Evolutionary conservation across 805 yeast genomes (phyloP), one percentile per base, ranked within the genome.

Genomic region (Candida glaebosa): DNA sequence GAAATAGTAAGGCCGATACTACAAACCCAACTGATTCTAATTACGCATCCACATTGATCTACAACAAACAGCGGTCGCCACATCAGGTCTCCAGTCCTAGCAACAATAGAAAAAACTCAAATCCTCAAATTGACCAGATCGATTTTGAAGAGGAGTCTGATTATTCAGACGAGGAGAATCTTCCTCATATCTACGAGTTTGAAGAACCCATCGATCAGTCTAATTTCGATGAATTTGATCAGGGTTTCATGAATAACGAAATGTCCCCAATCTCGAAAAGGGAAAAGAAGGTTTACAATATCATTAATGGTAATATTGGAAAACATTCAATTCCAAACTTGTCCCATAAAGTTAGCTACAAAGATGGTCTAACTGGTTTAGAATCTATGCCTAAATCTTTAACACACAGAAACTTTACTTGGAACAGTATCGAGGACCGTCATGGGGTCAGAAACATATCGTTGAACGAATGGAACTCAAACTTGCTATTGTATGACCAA

Each of bases 391-490:
- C 66, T 24, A 35, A 37, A 31, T 43, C 51, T 14, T 31, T 46
- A 14, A 20, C 34, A 18, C 19, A 34, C 4, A 10, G 10, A 30
- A 40, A 20, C 17, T 30, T 24, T 24, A 22, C 19, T 15, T 50
- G 54, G 54, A 36, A 36, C 17, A 28, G 17, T 8, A 6, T n/a
- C 26, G 19, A 28, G 10, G 28, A 36, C 12, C 16, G 6, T 5
- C 12, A 10, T 5, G 37, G 41, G 4, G 28, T 31, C 18, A 39
- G 31, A 16, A 32, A 53, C 40, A 60, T 67, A 14, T 55, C 66
- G 6, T 49, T 59, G 8, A 49, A 61, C 14, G 62, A 64, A 17
- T 67, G 73, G 73, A 59, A 62, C 18, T 48, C 43, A 5, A 52
- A 56, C 37, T 41, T 52, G 17, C 49, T 53, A 15, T 28, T 44